Evolutionary conservation across 805 yeast species (phyloP).

Genomic region (Trichomonascus vanleenenianus): DNA sequence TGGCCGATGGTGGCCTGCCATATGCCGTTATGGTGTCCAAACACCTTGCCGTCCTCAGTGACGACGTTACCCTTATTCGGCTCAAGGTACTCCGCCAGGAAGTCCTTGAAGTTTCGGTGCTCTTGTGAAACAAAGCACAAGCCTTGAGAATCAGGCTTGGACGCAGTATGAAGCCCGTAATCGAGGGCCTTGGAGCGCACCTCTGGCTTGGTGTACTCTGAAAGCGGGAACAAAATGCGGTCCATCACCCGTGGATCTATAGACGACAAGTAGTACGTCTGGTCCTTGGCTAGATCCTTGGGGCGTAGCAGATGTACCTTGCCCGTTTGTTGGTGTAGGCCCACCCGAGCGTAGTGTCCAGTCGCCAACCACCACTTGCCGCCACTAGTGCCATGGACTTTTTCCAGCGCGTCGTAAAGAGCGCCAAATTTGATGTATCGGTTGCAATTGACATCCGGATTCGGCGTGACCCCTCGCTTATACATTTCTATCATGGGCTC

Average conservation of each 20-base stretch:
- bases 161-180: conserved; percentile 49
- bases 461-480: conserved; percentile 73
- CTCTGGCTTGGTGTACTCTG: conserved; percentile 66
- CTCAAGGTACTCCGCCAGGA: conserved; percentile 64
- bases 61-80: conserved; percentile 72
- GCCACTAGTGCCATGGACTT: conserved; percentile 21
- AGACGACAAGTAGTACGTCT: conserved; percentile 80
- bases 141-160: conserved; percentile 92
- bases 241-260: conserved; percentile 41
- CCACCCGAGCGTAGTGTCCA: conserved; percentile 42
- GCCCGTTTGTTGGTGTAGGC: conserved; percentile 16
- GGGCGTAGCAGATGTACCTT: conserved; percentile 50
- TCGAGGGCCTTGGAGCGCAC: conserved; percentile 60
- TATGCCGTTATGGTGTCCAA: conserved; percentile 79
- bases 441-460: conserved; percentile 91
- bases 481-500: conserved; percentile 82
- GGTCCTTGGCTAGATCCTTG: conserved; percentile 62
- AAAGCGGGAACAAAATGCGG: conserved; percentile 68
- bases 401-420: conserved; percentile 48
- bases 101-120: conserved; percentile 55
- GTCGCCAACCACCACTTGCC: conserved; percentile 78
- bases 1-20: conserved; percentile 98
- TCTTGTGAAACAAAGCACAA: conserved; percentile 79
- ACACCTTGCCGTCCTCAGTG: conserved; percentile 62
- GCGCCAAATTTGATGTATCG: conserved; percentile 79